Evolutionary conservation across 164 flowering plant species (phyloP), one percentile per base, ranked within the genome.

Genomic region (Dillenia suffruticosa): DNA sequence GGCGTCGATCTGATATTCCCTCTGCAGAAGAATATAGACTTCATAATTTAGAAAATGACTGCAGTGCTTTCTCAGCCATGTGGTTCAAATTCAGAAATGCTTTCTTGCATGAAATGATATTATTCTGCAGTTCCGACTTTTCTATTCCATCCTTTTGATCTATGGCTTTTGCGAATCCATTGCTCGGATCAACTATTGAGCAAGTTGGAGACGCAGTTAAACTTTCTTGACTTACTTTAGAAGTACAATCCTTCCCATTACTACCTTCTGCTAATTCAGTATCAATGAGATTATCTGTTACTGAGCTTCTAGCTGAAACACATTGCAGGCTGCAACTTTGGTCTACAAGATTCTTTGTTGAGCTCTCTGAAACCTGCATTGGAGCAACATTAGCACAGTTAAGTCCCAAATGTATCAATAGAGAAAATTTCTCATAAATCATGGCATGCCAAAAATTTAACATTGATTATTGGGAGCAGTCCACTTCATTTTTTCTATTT

Each of bases 1-100:
- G 67, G 13, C 51, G 16, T 10, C 49, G 70, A 51, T 43, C 47
- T 40, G 68, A 44, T 24, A 44, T 32, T 32, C 40, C 7, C 43
- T 72, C 68, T 63, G 68, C 83, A 51, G 17, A 22, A 3, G 66
- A 54, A 58, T 24, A 24, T 58, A 59, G 52, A 44, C 43, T 47
- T 46, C 26, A 63, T 64, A 85, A 53, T 55, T 73, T 62, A 9
- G 63, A 47, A 63, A 86, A 76, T 61, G 75, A 65, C 63, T 72
- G 65, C 43, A 79, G 60, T 63, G 76, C 72, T 58, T 40, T 69
- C 47, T 77, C 75, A 13, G 82, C 78, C 22, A 85, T 84, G 53
- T 63, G 51, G 60, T 82, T 81, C 63, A 88, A 58, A 49, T 55
- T 56, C 9, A 65, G 54, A 46, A 85, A 63, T 55, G 85, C 85